Evolutionary conservation across 192 early-diverging fungal genomes (phyloP).

Genomic region (Umbelopsis sp.): DNA sequence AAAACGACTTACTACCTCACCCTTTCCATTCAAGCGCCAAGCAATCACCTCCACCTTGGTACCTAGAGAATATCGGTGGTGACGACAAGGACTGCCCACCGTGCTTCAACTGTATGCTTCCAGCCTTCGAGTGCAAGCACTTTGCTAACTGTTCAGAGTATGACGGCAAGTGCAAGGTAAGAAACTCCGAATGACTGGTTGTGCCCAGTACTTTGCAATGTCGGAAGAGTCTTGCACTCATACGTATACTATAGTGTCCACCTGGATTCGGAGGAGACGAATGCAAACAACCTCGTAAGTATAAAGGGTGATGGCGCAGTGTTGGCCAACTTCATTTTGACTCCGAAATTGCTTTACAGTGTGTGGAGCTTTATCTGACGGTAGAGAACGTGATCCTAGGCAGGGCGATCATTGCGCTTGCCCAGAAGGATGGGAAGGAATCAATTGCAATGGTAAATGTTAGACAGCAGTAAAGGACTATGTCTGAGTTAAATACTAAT

Average conservation of each 20-base stretch:
- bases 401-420: slow-evolving; percentile 70
- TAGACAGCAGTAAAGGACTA: background rate
- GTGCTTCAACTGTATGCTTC: slow-evolving; percentile 86
- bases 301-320: background rate
- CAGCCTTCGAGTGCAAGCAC: slow-evolving; percentile 72
- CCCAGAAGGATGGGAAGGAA: slow-evolving; percentile 86
- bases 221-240: background rate
- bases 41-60: slow-evolving; percentile 12
- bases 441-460: slow-evolving; percentile 85
- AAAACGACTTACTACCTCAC: slow-evolving; percentile 15
- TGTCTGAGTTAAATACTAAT: background rate
- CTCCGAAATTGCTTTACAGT: slow-evolving; percentile 46
- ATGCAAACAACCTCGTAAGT: slow-evolving; percentile 69
- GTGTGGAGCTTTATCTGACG: slow-evolving; percentile 71
- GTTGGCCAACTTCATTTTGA: slow-evolving; percentile 1
- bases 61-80: background rate
- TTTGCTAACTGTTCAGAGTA: slow-evolving; percentile 74
- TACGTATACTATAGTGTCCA: slow-evolving; percentile 50
- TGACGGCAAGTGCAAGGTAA: slow-evolving; percentile 65
- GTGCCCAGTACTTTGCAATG: background rate
- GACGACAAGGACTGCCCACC: slow-evolving; percentile 63
- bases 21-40: slow-evolving; percentile 18
- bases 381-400: slow-evolving; percentile 59
- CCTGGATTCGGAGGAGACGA: slow-evolving; percentile 82
- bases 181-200: background rate